Evolutionary conservation across 1,284 basidiomycete species (phyloP), one percentile per base, ranked within the genome.

Genomic region (Apiotrichum laibachii): DNA sequence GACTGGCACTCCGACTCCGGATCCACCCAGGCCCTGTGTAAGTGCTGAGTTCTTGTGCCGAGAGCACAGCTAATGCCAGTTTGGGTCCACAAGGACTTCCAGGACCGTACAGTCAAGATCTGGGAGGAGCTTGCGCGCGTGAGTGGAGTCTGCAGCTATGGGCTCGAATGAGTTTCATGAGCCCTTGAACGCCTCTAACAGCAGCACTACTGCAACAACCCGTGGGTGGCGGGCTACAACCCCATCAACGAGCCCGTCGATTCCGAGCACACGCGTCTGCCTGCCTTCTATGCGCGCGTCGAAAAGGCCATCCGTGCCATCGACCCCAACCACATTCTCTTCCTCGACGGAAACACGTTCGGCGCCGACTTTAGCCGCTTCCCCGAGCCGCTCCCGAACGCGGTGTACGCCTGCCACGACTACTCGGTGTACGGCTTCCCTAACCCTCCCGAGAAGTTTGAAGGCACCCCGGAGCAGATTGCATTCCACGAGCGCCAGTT

Each of bases 181-280:
- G 6, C 8, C 1, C 18, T 13, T 5, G 19, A 19, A 3, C 43
- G 2, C 18, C n/a, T 2, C 40, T 42, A 16, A 42, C 40, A 16
- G 43, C 54, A 47, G 40, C 85, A 84, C 66, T 88, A 89, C 77
- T 83, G 80, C 57, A 81, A 82, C 57, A 86, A 89, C 68, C 73
- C 81, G 46, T 89, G 88, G 88, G 75, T 80, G 19, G 72, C 72
- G 19, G 72, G 75, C 82, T 90, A 88, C 75, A 89, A 89, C 75
- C 83, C 85, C 6, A 79, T 90, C 49, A 90, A 89, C 75, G 88
- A 90, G 72, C 88, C 88, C 9, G 82, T 87, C 0, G 87, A 89
- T 70, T 72, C 79, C 15, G 63, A 76, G 47, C 73, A 72, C 7
- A 56, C 48, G 15, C 72, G 83, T 5, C 76, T 90, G 47, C 72